phyloP scores from a whole-genome alignment of 768 basidiomycete genomes.

The Lanmaoa pseudosensibilis region DNA sequence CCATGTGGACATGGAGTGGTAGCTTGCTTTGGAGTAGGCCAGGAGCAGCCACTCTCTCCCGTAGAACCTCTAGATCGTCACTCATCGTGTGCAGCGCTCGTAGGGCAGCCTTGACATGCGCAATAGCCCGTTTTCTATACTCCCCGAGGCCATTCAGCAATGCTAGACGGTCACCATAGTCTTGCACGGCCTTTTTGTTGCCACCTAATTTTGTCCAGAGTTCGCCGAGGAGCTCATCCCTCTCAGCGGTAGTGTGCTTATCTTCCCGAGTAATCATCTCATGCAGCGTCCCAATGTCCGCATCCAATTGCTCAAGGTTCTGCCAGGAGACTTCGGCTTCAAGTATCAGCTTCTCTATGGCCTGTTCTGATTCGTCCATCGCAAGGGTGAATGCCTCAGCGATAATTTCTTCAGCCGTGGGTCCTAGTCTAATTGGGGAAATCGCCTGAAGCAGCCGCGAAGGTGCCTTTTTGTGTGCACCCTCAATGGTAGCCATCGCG shows the following conservation, averaged over 20 bases:
- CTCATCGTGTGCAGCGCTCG: constrained; percentile 62
- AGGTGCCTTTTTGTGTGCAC: constrained; percentile 29
- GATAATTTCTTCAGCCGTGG: constrained; percentile 46
- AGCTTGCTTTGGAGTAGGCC: constrained; percentile 58
- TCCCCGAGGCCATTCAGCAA: constrained; percentile 54
- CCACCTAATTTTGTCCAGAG: constrained; percentile 73
- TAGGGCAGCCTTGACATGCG: constrained; percentile 65
- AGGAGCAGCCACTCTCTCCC: constrained; percentile 70
- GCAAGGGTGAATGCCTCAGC: constrained; percentile 56
- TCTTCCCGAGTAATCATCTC: constrained; percentile 64
- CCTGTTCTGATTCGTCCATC: constrained; percentile 55
- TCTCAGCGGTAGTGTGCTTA: constrained; percentile 41
- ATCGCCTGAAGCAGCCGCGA: constrained; percentile 37
- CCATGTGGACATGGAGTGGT: constrained; percentile 74
- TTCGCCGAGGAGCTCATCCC: constrained; percentile 55
- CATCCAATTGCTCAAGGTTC: constrained; percentile 63
- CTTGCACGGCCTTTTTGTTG: constrained; percentile 50
- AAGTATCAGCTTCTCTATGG: constrained; percentile 57
- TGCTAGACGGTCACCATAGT: constrained; percentile 49
- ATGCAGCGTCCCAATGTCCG: constrained; percentile 54
- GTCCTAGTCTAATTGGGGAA: constrained; percentile 39
- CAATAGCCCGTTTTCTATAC: constrained; percentile 61
- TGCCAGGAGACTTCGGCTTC: constrained; percentile 61
- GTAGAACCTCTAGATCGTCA: constrained; percentile 73
- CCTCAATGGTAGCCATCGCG: constrained; percentile 58